Conservation (phyloP, 345 rosid species). For the Bruguiera parviflora region DNA sequence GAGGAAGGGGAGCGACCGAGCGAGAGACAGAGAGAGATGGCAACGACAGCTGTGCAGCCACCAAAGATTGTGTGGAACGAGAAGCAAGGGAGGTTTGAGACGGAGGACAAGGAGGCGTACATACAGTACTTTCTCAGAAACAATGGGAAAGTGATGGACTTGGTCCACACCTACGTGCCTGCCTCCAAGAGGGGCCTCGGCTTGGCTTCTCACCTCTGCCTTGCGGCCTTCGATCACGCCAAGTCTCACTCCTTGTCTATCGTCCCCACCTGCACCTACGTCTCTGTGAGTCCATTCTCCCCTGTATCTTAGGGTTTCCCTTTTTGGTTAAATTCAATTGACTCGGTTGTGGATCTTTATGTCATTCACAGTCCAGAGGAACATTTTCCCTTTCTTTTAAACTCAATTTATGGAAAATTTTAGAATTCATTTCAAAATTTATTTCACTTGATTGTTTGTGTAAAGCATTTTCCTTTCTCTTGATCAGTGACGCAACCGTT, state of each 20-base stretch:
- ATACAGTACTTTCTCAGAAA: constrained; percentile 54
- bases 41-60: constrained; percentile 23
- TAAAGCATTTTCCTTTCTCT: too few relatives aligned
- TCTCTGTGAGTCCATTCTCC: constrained; percentile 47
- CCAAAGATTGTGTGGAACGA: constrained; percentile 67
- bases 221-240: constrained; percentile 76
- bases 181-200: constrained; percentile 76
- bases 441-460: too few relatives aligned
- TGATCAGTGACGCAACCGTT: too few relatives aligned
- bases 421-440: too few relatives aligned
- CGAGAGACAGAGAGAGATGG: constrained; percentile 7
- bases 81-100: constrained; percentile 54
- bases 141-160: constrained; percentile 63
- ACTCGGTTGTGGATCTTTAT: too few relatives aligned
- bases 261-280: constrained; percentile 81
- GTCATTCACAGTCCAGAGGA: too few relatives aligned
- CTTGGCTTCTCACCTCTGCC: constrained; percentile 75
- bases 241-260: constrained; percentile 55
- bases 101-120: constrained; percentile 81
- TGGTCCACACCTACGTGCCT: constrained; percentile 79
- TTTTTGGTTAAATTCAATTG: not conserved
- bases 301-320: not conserved
- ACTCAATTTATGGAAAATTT: too few relatives aligned
- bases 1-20: not conserved
- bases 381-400: too few relatives aligned